Base-by-base conservation (phyloP, 768 basidiomycete species). In the Mycena metata region DNA sequence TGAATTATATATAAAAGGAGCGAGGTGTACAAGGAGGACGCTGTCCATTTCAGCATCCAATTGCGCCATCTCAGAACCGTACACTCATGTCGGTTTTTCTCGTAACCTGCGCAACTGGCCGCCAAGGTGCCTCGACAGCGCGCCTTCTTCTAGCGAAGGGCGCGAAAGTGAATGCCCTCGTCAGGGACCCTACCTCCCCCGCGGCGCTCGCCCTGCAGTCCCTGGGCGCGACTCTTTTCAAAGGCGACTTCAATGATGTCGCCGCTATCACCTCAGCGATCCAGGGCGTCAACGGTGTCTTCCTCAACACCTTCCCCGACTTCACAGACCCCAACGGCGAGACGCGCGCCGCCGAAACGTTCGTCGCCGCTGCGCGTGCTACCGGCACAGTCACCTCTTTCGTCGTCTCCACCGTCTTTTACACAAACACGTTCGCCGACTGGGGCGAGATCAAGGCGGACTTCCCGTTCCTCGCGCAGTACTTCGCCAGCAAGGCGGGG, bases 231-330 rank as follows among this genome's bases (percentile, higher is more conserved):
- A 57, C 54, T 11, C 69, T 70, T 19, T 67, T 66, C 61, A 58
- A 63, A 30, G 64, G 64, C 49, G 61, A 10, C 39, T 49, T 67
- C 41, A 43, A 62, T 8, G 69, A 70, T 26, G 64, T 60, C 15
- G n/a, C 58, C n/a, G 57, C 59, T 46, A 52, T 70, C 59, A 50
- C 59, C 21, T 55, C 52, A 5, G 69, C 64, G 23, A 70, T 66
- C 11, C 33, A 66, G 17, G 69, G 69, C 64, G 69, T 70, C 39
- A 36, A 11, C 15, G 69, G 69, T 15, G 69, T 70, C 30, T 70
- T 66, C 60, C 58, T 70, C 11, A 70, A 70, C 69, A 54, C 69
- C 17, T 70, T 62, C 60, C 69, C 69, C 33, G 26, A 66, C 42
- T 24, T 66, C 19, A 23, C 46, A 7, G 24, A 69, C 59, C 63